These are phyloP conservation scores for Verticillium klebahnii DNA, from an alignment of 2,329 filamentous ascomycete genomes.

Conservation along the genomic window DNA sequence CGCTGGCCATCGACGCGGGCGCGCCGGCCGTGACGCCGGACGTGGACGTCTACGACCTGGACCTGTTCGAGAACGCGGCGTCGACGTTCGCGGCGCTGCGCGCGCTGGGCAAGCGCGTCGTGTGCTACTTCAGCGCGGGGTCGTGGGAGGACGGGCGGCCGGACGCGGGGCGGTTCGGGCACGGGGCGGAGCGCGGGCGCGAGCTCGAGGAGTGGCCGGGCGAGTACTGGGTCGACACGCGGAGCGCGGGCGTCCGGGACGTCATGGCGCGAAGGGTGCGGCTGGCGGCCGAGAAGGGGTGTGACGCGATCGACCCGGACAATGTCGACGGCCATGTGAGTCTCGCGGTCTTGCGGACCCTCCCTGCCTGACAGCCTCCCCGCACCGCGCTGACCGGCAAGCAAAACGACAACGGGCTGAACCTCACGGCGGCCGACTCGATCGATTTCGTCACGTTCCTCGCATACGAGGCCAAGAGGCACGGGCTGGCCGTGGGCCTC, in stretches of 20 bases:
- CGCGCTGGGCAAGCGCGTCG: conserved; percentile 54
- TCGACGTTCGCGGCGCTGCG: conserved; percentile 48
- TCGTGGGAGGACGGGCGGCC: conserved; percentile 60
- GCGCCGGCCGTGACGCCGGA: conserved; percentile 33
- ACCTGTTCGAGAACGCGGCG: conserved; percentile 49
- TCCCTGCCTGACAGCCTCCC: no score
- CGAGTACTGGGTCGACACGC: conserved; percentile 63
- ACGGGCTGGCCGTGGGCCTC: conserved; percentile 58
- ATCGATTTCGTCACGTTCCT: conserved; percentile 58
- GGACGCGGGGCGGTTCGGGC: conserved; percentile 51
- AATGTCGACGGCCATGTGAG: conserved; percentile 63
- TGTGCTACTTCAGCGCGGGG: conserved; percentile 73
- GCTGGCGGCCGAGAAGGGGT: conserved; percentile 57
- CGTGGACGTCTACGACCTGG: conserved; percentile 43
- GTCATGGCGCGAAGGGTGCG: conserved; percentile 61
- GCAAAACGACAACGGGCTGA: conserved; percentile 58
- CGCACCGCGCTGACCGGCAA: conserved; percentile 12
- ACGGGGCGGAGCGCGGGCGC: conserved; percentile 49
- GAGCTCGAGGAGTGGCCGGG: conserved; percentile 59
- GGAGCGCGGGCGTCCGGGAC: conserved; percentile 51
- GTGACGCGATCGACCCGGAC: conserved; percentile 66
- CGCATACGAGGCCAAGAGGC: conserved; percentile 43
- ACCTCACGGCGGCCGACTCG: conserved; percentile 50
- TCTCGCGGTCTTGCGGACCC: conserved; percentile 5
- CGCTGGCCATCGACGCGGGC: conserved; percentile 34